Conservation (phyloP, 2,329 filamentous ascomycete genomes). For the Bimuria novae-zelandiae region DNA sequence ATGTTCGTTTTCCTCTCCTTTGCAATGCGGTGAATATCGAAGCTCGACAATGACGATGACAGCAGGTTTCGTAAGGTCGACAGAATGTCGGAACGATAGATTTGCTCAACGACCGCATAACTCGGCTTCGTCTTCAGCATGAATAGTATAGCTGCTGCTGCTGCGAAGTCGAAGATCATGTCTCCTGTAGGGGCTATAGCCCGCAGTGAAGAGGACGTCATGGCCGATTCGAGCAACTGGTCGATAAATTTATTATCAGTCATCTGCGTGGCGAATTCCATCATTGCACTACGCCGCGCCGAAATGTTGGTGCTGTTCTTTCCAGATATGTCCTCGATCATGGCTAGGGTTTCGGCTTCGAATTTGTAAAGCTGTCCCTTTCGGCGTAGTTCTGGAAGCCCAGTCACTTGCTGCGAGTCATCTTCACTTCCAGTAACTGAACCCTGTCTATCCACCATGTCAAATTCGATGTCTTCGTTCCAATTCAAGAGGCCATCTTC, state of each 20-base stretch:
- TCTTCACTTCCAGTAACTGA: constrained; percentile 53
- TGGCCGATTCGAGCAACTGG: constrained; percentile 75
- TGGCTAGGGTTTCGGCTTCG: constrained; percentile 57
- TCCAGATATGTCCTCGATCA: constrained; percentile 64
- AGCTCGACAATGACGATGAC: constrained; percentile 43
- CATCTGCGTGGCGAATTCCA: constrained; percentile 61
- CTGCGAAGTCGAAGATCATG: constrained; percentile 60
- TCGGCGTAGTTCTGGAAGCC: constrained; percentile 65
- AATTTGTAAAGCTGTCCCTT: constrained; percentile 63
- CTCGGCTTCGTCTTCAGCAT: constrained; percentile 66
- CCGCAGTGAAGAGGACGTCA: constrained; percentile 70
- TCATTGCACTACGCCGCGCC: constrained; percentile 57
- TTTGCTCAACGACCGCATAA: constrained; percentile 62
- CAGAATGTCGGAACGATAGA: constrained; percentile 60
- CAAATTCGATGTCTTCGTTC: constrained; percentile 27
- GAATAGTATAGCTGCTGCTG: constrained; percentile 66
- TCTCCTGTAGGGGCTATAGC: constrained; percentile 56
- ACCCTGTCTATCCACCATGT: constrained; percentile 20
- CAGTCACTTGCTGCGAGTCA: constrained; percentile 52
- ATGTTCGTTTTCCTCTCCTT: constrained; percentile 71
- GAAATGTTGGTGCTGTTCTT: constrained; percentile 49
- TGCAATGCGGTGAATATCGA: constrained; percentile 64
- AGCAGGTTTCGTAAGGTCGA: constrained; percentile 63
- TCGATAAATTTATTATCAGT: constrained; percentile 65
- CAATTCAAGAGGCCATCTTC: constrained; percentile 46